Conservation (phyloP, 2,329 filamentous ascomycete species). For the Talaromyces sp. region DNA sequence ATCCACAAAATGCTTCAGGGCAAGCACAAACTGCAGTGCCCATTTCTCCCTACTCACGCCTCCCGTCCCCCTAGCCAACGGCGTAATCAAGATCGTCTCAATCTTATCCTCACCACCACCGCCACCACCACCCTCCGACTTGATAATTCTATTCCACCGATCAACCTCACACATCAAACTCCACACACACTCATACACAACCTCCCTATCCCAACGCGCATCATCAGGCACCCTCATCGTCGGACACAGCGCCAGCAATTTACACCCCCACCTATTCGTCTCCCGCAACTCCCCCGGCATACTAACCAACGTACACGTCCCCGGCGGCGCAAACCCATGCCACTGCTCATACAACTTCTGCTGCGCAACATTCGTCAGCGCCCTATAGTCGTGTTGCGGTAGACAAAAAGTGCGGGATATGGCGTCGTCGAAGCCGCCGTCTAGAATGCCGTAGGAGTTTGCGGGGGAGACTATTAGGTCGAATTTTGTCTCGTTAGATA, state of each 20-base stretch:
- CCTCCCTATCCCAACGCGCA: constrained; percentile 52
- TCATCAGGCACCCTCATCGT: constrained; percentile 52
- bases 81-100: constrained; percentile 51
- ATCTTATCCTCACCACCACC: constrained; percentile 32
- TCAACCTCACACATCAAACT: constrained; percentile 52
- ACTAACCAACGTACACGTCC: constrained; percentile 50
- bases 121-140: neutral
- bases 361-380: constrained; percentile 50
- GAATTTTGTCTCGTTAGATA: constrained; percentile 41
- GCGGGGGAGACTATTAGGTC: constrained; percentile 56
- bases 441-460: constrained; percentile 55
- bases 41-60: constrained; percentile 48
- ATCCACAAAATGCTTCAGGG: constrained; percentile 54
- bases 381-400: constrained; percentile 47
- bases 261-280: constrained; percentile 44
- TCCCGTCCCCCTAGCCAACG: constrained; percentile 53
- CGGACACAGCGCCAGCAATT: constrained; percentile 52
- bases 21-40: constrained; percentile 53
- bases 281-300: constrained; percentile 43
- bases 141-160: constrained; percentile 43
- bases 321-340: constrained; percentile 53
- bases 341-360: constrained; percentile 47
- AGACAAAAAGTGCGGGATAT: constrained; percentile 51
- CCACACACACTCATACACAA: constrained; percentile 57
- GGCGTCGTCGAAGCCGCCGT: constrained; percentile 57